A percentile compares a stretch with the other conserved stretches of the same genome.
Evolutionary conservation across 306 rosid genomes (phyloP).

Genomic region (Quillaja saponaria): DNA sequence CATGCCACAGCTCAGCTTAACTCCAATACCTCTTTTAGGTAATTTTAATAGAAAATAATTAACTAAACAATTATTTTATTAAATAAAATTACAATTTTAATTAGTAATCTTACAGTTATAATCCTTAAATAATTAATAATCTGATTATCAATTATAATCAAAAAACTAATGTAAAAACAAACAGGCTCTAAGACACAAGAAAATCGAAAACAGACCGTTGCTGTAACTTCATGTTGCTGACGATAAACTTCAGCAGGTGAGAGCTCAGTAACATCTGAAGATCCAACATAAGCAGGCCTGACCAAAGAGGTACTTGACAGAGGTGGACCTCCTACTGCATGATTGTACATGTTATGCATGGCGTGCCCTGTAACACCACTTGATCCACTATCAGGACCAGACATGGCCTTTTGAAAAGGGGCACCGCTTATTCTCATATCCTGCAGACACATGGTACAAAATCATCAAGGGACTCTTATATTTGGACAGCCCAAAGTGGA

Average conservation of each 20-base stretch:
- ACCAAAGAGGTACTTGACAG: constrained; percentile 50
- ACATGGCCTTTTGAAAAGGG: constrained; percentile 60
- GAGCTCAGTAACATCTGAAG: constrained; percentile 59
- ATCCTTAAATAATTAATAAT: too few relatives aligned
- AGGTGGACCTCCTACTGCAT: constrained; percentile 59
- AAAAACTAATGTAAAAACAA: too few relatives aligned
- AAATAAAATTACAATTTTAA: too few relatives aligned
- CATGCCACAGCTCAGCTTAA: too few relatives aligned
- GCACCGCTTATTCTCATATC: constrained; percentile 58
- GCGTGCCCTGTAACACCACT: constrained; percentile 63
- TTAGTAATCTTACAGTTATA: too few relatives aligned
- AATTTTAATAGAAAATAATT: too few relatives aligned
- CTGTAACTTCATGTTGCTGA: constrained; percentile 91
- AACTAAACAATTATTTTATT: too few relatives aligned
- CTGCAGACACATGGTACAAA: constrained; percentile 45
- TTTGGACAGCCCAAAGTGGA: background rate
- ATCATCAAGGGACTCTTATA: constrained; percentile 7
- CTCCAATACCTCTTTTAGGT: too few relatives aligned
- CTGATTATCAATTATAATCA: too few relatives aligned
- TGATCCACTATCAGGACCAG: constrained; percentile 52
- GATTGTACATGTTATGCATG: constrained; percentile 56
- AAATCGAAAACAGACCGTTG: constrained; percentile 62
- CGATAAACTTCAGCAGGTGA: constrained; percentile 82
- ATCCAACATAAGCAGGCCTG: constrained; percentile 62
- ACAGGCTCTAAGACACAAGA: background rate